Base-by-base conservation (phyloP, 1,284 basidiomycete genomes). In the Lentinula novae-zelandiae region DNA sequence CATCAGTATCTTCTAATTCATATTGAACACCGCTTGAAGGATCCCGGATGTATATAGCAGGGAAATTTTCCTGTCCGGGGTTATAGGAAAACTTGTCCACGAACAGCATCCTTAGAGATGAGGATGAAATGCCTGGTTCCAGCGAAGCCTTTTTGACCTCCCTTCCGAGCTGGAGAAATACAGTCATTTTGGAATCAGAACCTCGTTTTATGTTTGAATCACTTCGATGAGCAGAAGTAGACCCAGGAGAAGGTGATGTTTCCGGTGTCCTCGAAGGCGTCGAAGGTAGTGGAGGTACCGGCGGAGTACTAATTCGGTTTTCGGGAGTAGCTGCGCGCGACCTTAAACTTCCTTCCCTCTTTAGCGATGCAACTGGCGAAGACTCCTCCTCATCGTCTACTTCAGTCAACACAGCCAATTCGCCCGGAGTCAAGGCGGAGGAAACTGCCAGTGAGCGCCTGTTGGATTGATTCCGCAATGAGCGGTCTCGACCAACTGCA, bases 81-180 rank as follows among this genome's bases (percentile, higher is more conserved):
- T 92, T 96, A 72, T 97, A 98, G 40, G 92, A 89, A 69, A 99
- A 99, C 67, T 88, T 90, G 76, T 98, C 96, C 68, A 98, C 92
- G 70, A 99, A 99, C 27, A 98, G 75, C 69, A 97, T 84, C 49
- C 93, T 81, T 61, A 96, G 72, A 2, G 84, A 86, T 2, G 90
- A 78, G 65, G 95, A 84, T 0, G 89, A 87, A 57, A 91, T 75
- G 0, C 82, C 83, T 4, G 84, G 80, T 58, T 94, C 90, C 48
- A 98, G 78, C 8, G 72, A 77, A 1, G 88, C 87, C 71, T 96
- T 97, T 76, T 96, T 96, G 52, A 96, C 94, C 70, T 96, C 93
- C 39, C 93, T 81, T 0, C 95, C 95, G 5, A 98, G 82, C 70
- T 98, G 95, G 56, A 99, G 78, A 75, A 95, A 99, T 15, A 96